Conservation (phyloP, 306 rosid genomes). For the Castanea mollissima region DNA sequence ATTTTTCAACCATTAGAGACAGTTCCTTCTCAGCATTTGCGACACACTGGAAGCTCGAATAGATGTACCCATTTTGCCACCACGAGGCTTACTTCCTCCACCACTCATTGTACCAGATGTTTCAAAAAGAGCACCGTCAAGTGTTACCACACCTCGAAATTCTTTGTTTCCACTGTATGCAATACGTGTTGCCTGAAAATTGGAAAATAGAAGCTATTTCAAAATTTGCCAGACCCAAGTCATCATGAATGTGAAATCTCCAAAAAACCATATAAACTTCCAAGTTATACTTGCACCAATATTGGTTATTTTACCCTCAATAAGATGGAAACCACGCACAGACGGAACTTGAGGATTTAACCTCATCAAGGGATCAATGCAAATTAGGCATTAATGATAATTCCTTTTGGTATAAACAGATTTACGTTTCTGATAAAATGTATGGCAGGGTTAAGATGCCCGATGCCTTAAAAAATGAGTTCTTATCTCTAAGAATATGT, state of each 20-base stretch:
- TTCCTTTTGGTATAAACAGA: neutral
- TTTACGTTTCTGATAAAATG: neutral
- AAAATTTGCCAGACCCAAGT: slow-evolving; percentile 2
- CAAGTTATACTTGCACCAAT: neutral
- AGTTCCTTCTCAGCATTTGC: slow-evolving; percentile 72
- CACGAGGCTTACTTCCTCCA: slow-evolving; percentile 86
- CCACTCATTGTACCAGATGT: slow-evolving; percentile 94
- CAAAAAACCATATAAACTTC: neutral
- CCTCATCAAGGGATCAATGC: neutral
- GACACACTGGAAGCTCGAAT: slow-evolving; percentile 78
- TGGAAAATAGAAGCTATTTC: slow-evolving; percentile 17
- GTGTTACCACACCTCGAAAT: slow-evolving; percentile 83
- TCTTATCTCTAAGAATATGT: neutral
- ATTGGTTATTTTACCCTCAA: neutral
- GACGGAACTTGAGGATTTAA: neutral
- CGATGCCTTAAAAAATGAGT: neutral
- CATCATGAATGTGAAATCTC: neutral
- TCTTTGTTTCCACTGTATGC: slow-evolving; percentile 67
- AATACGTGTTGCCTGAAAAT: slow-evolving; percentile 73
- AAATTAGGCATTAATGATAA: neutral
- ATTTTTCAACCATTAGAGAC: slow-evolving; percentile 38
- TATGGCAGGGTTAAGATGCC: neutral
- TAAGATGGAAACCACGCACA: neutral
- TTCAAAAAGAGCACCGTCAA: slow-evolving; percentile 91
- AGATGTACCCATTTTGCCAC: slow-evolving; percentile 94